Conservation (phyloP, 2,329 filamentous ascomycete species). For the Colletotrichum godetiae region DNA sequence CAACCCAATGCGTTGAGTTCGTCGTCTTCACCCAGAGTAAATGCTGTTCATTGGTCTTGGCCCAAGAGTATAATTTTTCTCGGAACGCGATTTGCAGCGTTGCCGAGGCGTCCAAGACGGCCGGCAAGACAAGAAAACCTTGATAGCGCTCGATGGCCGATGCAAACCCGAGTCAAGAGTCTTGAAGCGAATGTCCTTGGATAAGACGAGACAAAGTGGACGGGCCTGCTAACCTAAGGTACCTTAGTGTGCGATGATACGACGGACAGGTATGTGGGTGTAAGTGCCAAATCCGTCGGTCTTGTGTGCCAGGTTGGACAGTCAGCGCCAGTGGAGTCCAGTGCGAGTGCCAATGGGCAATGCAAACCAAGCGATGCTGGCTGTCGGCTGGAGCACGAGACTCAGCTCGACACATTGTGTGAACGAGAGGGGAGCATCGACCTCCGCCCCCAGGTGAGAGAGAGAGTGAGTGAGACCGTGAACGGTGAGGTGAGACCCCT, state of each 20-base stretch:
- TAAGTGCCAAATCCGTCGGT: neutral
- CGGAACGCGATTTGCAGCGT: neutral
- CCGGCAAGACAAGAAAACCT: slow-evolving; percentile 1
- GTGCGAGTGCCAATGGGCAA: neutral
- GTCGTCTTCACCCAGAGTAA: neutral
- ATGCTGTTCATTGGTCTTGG: neutral
- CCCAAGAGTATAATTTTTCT: neutral
- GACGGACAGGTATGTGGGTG: neutral
- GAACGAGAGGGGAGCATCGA: neutral
- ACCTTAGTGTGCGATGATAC: neutral
- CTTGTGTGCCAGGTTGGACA: neutral
- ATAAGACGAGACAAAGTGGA: neutral
- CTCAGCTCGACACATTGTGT: no score
- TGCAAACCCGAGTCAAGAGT: slow-evolving; percentile 11
- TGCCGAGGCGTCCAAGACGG: neutral
- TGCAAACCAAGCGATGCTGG: neutral
- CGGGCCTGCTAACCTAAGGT: neutral
- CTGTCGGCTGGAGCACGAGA: neutral
- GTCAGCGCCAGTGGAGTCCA: neutral
- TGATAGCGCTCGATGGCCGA: neutral
- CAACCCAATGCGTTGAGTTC: neutral
- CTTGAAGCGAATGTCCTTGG: neutral
- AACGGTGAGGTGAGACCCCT: neutral
- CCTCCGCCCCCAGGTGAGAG: neutral
- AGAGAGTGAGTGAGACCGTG: no score